Conservation (phyloP, 2,329 filamentous ascomycete species). For the Myriosclerotinia scirpicola region DNA sequence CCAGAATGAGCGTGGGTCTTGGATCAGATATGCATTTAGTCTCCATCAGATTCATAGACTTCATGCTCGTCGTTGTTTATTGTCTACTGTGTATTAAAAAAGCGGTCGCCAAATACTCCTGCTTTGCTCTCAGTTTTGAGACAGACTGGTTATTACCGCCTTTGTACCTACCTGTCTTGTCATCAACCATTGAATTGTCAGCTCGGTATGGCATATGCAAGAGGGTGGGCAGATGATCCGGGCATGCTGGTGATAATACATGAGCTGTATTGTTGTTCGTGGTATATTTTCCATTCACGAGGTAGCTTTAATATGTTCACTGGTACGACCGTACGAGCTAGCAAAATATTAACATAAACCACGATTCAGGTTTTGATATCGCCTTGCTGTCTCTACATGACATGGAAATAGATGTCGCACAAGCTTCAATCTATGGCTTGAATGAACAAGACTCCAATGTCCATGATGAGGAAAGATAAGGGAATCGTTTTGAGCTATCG, state of each 20-base stretch:
- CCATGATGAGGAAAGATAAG: slow-evolving; percentile 5
- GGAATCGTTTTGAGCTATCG: not conserved
- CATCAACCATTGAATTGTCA: not conserved
- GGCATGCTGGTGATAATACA: not conserved
- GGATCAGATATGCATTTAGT: not conserved
- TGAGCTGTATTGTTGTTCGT: not conserved
- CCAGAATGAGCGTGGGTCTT: not conserved
- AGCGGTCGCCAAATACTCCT: not conserved
- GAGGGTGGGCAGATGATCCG: not conserved
- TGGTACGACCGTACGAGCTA: not conserved
- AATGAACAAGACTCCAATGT: not conserved
- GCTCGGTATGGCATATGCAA: not conserved
- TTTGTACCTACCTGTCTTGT: not conserved
- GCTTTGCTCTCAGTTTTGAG: not conserved
- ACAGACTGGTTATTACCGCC: not conserved
- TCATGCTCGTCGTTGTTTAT: not conserved
- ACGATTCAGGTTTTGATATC: not conserved
- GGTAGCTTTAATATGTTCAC: not conserved
- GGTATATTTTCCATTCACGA: not conserved
- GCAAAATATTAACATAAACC: not conserved
- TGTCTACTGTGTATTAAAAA: not conserved
- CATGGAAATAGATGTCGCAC: not conserved
- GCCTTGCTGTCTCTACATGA: not conserved
- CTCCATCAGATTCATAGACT: not conserved
- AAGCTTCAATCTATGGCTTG: not conserved